Base-by-base conservation (phyloP, 345 rosid species). In the Hirschfeldia incana region DNA sequence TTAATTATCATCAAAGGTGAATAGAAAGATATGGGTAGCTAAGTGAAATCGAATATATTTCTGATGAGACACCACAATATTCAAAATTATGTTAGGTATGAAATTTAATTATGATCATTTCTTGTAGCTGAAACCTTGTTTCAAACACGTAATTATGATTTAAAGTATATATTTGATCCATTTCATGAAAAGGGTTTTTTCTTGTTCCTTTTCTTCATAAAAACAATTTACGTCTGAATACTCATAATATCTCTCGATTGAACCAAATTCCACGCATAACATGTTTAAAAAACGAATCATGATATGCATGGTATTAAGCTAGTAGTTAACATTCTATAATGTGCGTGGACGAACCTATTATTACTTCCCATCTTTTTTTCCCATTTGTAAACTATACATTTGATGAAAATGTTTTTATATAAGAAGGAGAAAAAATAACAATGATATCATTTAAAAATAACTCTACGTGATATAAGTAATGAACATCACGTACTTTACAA, bases 291-390 rank as follows among this genome's bases (percentile, higher is more conserved):
- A 64, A 59, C 37, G 13, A 37, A 3, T 42, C 29, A 78, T 67
- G 16, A 12, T 60, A 42, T 67, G 74, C 82, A 73, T 79, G 75
- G 74, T 68, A 61, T 53, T 16, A 36, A 62, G 61, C 8, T 67
- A 67, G 57, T 67, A 67, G 27, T 59, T 78, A 67, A 61, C 78
- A 59, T 78, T 33, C n/a, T 63, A 59, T 15, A 42, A 29, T 78
- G 13, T 33, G 27, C 75, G 75, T 51, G 39, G 36, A 63, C 15
- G 21, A 61, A 69, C 55, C 39, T 21, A 62, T 39, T 55, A 71
- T 78, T 71, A 71, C 15, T 39, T 28, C 33, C 27, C 32, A 70
- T 29, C 44, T 63, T 34, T 36, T 33, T 29, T 34, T 12, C 59
- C 66, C 32, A 36, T 77, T 21, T 8, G 0, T 57, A 4, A 42